Conservation (phyloP, 352 stramenopile genomes). For the Phytopythium delawarense region DNA sequence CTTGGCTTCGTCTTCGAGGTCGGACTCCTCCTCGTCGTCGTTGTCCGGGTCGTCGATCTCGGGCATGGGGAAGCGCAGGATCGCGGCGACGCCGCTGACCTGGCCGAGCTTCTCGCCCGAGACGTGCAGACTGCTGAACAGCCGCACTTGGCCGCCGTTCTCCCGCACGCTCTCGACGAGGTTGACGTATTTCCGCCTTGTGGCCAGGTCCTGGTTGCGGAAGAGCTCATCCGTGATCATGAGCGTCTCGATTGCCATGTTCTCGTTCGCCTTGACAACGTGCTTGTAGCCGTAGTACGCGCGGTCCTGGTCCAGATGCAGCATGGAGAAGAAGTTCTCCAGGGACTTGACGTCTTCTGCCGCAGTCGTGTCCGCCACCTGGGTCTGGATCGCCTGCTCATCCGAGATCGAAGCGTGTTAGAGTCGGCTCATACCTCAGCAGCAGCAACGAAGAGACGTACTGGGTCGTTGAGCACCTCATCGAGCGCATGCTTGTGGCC, state of each 20-base stretch:
- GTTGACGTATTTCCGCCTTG: conserved; percentile 90
- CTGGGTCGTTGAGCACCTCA: conserved; percentile 93
- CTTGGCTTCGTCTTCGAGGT: conserved; percentile 33
- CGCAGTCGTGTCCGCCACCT: conserved; percentile 95
- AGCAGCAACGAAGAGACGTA: conserved; percentile 8
- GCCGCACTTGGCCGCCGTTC: conserved; percentile 88
- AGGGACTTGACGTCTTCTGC: conserved; percentile 90
- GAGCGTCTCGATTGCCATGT: conserved; percentile 93
- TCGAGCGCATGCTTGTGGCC: conserved; percentile 98
- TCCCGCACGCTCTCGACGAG: conserved; percentile 93
- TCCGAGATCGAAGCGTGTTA: background rate
- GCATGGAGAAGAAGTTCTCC: conserved; percentile 95
- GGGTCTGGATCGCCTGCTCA: conserved; percentile 73
- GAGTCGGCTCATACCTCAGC: background rate
- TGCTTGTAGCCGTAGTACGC: conserved; percentile 97
- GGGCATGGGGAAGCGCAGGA: conserved; percentile 95
- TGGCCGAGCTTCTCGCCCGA: conserved; percentile 94
- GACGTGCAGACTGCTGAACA: conserved; percentile 95
- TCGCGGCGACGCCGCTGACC: conserved; percentile 94
- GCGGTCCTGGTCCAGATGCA: conserved; percentile 94
- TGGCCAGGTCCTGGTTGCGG: conserved; percentile 86
- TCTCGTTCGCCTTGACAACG: conserved; percentile 88
- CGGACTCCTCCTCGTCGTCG: conserved; percentile 43
- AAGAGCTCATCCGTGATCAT: conserved; percentile 96
- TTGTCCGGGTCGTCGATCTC: conserved; percentile 92